These are phyloP conservation scores for Discostella pseudostelligera DNA, from an alignment of 108 stramenopile genomes.

Conservation along the genomic window DNA sequence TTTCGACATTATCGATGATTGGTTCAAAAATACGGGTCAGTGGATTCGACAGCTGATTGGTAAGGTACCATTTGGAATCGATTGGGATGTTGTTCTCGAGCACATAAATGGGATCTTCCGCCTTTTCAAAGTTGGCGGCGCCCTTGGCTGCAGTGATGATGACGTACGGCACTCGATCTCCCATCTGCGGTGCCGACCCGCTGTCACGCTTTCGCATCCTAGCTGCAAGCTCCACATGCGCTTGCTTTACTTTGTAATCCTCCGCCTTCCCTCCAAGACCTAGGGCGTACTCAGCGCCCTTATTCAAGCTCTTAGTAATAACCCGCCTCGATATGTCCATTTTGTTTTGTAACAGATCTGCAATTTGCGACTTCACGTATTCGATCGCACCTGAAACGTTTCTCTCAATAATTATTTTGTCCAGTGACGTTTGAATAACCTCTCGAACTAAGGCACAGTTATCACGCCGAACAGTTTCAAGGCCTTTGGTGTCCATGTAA, in stretches of 20 bases:
- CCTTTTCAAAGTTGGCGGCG: slow-evolving; percentile 92
- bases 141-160: slow-evolving; percentile 96
- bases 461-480: slow-evolving; percentile 99
- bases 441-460: slow-evolving; percentile 97
- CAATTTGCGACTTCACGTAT: slow-evolving; percentile 91
- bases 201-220: slow-evolving; percentile 96
- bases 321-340: slow-evolving; percentile 98
- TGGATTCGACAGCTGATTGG: slow-evolving; percentile 96
- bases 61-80: slow-evolving; percentile 96
- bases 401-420: slow-evolving; percentile 95
- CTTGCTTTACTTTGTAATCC: slow-evolving; percentile 95
- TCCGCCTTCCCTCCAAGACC: slow-evolving; percentile 90
- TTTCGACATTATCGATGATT: slow-evolving; percentile 92
- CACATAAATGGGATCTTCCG: slow-evolving; percentile 98
- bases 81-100: slow-evolving; percentile 97
- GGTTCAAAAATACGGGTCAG: slow-evolving; percentile 97
- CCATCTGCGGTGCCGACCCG: slow-evolving; percentile 97
- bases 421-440: slow-evolving; percentile 94
- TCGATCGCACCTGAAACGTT: slow-evolving; percentile 88
- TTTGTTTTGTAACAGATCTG: slow-evolving; percentile 97
- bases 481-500: slow-evolving; percentile 99
- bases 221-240: slow-evolving; percentile 98
- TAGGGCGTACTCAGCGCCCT: slow-evolving; percentile 92
- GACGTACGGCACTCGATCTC: slow-evolving; percentile 99
- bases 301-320: slow-evolving; percentile 97